Conservation (phyloP, 2,329 filamentous ascomycete species). For the Teratosphaeria gauchensis region DNA sequence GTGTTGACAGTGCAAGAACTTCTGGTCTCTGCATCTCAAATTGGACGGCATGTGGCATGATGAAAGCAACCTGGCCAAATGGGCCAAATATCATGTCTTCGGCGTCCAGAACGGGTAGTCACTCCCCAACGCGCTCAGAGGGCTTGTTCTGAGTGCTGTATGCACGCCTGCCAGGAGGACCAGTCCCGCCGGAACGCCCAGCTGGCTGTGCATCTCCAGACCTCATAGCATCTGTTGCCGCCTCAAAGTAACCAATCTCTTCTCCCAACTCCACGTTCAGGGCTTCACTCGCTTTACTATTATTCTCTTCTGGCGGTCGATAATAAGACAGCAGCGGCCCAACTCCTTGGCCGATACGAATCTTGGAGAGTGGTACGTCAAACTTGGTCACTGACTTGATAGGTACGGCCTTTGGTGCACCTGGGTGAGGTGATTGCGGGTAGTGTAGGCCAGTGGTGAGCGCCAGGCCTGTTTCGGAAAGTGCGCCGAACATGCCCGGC, state of each 20-base stretch:
- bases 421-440: background rate
- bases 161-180: background rate
- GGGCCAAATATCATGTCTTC: background rate
- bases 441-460: slow-evolving; percentile 21
- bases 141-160: background rate
- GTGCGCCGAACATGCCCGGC: slow-evolving; percentile 47
- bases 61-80: background rate
- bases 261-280: background rate
- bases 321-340: background rate
- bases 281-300: background rate
- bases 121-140: background rate
- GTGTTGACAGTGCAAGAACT: background rate
- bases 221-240: background rate
- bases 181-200: background rate
- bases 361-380: slow-evolving; percentile 33
- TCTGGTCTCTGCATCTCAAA: background rate
- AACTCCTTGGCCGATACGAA: background rate
- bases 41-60: background rate
- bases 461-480: slow-evolving; percentile 53
- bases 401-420: background rate
- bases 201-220: background rate
- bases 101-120: background rate
- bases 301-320: background rate
- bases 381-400: slow-evolving; percentile 27
- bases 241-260: background rate